Percentiles rank a stretch among this genome's conserved stretches.
These are phyloP conservation scores for Alternaria gansuensis DNA, from an alignment of 2,329 filamentous ascomycete genomes.

Conservation along the genomic window DNA sequence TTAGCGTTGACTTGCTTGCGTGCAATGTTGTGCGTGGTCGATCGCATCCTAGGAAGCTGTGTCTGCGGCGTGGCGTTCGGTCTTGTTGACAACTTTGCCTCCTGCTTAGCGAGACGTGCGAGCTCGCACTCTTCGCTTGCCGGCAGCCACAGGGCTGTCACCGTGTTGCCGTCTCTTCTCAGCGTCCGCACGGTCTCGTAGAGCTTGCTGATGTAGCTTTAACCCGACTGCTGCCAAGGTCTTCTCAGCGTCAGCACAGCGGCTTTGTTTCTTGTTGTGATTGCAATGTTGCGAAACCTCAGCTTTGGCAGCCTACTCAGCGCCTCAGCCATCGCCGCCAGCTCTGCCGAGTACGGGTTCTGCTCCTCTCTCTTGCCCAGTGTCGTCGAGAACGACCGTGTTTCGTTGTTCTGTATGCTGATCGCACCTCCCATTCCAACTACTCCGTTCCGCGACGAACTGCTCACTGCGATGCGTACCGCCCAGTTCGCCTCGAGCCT, in stretches of 20 bases:
- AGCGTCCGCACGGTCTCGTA: too few species aligned
- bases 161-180: too few species aligned
- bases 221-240: constrained; percentile 11
- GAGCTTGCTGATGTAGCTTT: too few species aligned
- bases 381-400: constrained; percentile 18
- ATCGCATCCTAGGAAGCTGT: constrained; percentile 20
- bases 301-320: constrained; percentile 18
- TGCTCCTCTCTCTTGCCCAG: constrained; percentile 21
- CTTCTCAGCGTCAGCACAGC: constrained; percentile 23
- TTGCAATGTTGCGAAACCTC: constrained; percentile 18
- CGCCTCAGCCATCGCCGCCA: constrained; percentile 17
- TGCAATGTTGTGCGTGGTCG: constrained; percentile 18
- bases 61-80: constrained; percentile 10
- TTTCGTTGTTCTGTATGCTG: constrained; percentile 19
- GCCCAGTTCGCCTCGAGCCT: constrained; percentile 17
- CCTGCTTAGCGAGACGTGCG: constrained; percentile 15
- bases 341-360: constrained; percentile 17
- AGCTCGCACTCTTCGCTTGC: constrained; percentile 23
- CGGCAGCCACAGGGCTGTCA: constrained; percentile 11
- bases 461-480: constrained; percentile 24
- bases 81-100: constrained; percentile 18
- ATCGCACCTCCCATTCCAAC: constrained; percentile 22
- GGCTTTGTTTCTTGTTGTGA: constrained; percentile 21
- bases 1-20: constrained; percentile 19
- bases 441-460: constrained; percentile 19